phyloP scores from a whole-genome alignment of 2,329 filamentous ascomycete genomes.

The Phialophora chinensis region DNA sequence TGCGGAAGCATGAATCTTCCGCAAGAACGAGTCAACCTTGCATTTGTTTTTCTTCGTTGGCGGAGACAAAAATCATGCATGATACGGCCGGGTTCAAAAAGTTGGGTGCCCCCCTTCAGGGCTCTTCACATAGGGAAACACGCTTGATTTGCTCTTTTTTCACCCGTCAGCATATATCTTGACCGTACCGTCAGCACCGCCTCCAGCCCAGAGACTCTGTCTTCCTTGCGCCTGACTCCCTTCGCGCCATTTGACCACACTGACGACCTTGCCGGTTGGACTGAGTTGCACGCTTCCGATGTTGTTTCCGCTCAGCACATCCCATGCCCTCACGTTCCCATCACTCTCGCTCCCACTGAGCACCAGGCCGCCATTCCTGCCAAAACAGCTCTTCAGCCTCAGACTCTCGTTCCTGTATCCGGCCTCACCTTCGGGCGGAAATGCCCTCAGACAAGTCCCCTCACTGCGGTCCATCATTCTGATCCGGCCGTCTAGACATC shows the following conservation, averaged over 20 bases:
- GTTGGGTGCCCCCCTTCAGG: background rate
- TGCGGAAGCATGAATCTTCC: background rate
- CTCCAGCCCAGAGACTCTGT: slow-evolving; percentile 37
- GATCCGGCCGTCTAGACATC: slow-evolving; percentile 75
- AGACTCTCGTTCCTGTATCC: slow-evolving; percentile 69
- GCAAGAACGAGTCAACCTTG: background rate
- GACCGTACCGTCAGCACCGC: slow-evolving; percentile 38
- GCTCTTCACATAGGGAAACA: background rate
- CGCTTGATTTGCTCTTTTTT: background rate
- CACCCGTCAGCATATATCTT: slow-evolving; percentile 34
- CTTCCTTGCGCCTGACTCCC: slow-evolving; percentile 34
- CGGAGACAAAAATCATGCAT: background rate
- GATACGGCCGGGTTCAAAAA: background rate
- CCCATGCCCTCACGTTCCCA: slow-evolving; percentile 79
- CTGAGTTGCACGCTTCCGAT: slow-evolving; percentile 35
- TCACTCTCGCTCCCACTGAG: slow-evolving; percentile 80
- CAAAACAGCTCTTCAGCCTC: slow-evolving; percentile 76
- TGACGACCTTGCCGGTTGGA: slow-evolving; percentile 35
- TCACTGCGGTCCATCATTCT: slow-evolving; percentile 79
- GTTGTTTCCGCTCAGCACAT: slow-evolving; percentile 72
- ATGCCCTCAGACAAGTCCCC: slow-evolving; percentile 75
- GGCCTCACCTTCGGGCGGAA: slow-evolving; percentile 55
- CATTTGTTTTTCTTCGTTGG: background rate
- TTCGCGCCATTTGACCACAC: slow-evolving; percentile 39
- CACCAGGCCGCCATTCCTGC: slow-evolving; percentile 76